phyloP scores from a whole-genome alignment of 164 flowering plant genomes.

The Protea cynaroides region DNA sequence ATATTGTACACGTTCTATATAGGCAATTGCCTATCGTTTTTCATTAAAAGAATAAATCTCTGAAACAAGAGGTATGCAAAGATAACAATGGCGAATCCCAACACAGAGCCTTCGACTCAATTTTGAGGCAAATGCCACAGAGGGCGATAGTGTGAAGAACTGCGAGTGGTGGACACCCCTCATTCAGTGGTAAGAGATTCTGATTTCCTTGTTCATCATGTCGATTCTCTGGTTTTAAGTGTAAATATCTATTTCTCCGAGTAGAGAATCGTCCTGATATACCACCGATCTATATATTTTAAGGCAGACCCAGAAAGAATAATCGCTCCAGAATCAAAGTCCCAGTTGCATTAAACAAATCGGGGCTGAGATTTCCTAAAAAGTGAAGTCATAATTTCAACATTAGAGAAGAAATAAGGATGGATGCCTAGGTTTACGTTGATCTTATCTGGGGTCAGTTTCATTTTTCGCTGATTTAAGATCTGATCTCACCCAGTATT shows the following conservation, averaged over 20 bases:
- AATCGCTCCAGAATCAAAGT: slow-evolving; percentile 1
- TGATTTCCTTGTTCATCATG: slow-evolving; percentile 51
- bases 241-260: slow-evolving; percentile 83
- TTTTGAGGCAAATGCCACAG: slow-evolving; percentile 74
- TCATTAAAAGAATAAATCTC: too few species aligned
- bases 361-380: slow-evolving; percentile 2
- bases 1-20: too few species aligned
- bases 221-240: slow-evolving; percentile 31
- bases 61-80: slow-evolving; percentile 82
- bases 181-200: slow-evolving; percentile 70
- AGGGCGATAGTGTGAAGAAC: slow-evolving; percentile 79
- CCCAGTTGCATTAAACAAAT: slow-evolving; percentile 2
- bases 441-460: slow-evolving; percentile 14
- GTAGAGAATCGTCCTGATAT: slow-evolving; percentile 50
- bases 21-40: too few species aligned
- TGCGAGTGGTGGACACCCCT: slow-evolving; percentile 94
- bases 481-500: slow-evolving; percentile 1
- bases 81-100: slow-evolving; percentile 50
- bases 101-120: slow-evolving; percentile 52
- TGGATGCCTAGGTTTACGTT: slow-evolving; percentile 7
- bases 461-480: background rate
- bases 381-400: slow-evolving; percentile 5
- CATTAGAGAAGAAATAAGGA: slow-evolving; percentile 3
- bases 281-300: slow-evolving; percentile 60
- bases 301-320: background rate